Evolutionary conservation across 768 basidiomycete genomes (phyloP).

Genomic region (Auriscalpium microsporum): DNA sequence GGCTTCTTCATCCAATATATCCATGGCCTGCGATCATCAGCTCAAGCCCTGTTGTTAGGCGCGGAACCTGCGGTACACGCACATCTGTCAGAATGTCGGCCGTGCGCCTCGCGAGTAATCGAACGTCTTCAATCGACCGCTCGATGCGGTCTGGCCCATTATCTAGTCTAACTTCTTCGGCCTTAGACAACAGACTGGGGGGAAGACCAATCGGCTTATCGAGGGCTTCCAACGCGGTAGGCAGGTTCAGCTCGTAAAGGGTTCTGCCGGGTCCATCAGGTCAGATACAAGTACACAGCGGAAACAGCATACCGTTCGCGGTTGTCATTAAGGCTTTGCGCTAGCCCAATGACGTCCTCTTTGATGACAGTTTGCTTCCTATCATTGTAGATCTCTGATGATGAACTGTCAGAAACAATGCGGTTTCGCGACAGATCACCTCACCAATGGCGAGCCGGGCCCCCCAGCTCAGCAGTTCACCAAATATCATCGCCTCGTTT

Average conservation of each 20-base stretch:
- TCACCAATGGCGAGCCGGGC: conserved; percentile 80
- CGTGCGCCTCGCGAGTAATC: conserved; percentile 55
- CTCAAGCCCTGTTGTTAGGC: background rate
- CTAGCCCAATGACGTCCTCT: conserved; percentile 53
- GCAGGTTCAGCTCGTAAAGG: conserved; percentile 69
- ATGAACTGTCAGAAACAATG: background rate
- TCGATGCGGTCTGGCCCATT: conserved; percentile 70
- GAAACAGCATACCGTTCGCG: conserved; percentile 41
- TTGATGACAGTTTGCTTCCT: conserved; percentile 63
- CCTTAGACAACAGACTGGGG: conserved; percentile 76
- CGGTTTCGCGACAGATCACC: conserved; percentile 13
- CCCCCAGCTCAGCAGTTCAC: conserved; percentile 77
- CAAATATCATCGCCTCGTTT: conserved; percentile 56
- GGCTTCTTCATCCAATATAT: conserved; percentile 85
- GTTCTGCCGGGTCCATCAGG: conserved; percentile 28
- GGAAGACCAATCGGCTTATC: conserved; percentile 85
- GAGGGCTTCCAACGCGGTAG: conserved; percentile 78
- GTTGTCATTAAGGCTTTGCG: conserved; percentile 53
- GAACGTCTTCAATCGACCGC: conserved; percentile 63
- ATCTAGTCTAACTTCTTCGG: conserved; percentile 73
- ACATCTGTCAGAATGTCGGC: conserved; percentile 69
- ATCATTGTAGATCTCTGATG: conserved; percentile 76
- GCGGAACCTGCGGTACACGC: conserved; percentile 1
- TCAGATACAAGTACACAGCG: background rate
- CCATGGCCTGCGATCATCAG: conserved; percentile 56